Percentiles rank a stretch among this genome's conserved stretches.
These are phyloP conservation scores for Setaria italica DNA, from an alignment of 202 grass and related monocot genomes.

Conservation along the genomic window DNA sequence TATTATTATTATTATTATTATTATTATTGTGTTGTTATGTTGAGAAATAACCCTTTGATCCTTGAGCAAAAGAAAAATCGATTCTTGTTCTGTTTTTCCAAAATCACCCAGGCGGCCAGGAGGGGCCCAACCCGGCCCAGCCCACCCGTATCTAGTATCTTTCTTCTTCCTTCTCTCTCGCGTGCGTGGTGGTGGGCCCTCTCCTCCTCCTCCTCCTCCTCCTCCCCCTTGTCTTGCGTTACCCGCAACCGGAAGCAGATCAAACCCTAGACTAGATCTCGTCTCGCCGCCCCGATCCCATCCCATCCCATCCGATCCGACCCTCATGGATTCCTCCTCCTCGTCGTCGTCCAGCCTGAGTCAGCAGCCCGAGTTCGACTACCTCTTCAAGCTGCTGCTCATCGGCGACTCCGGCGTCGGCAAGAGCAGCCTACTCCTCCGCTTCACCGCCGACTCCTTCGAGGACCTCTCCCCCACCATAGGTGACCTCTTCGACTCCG, in stretches of 20 bases:
- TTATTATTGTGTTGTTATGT: too few species aligned
- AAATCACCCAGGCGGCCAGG: too few species aligned
- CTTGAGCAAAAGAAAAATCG: too few species aligned
- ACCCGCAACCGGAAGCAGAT: slow-evolving; percentile 9
- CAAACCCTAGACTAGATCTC: slow-evolving; percentile 55
- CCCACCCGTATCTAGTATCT: too few species aligned
- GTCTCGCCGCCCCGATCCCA: background rate
- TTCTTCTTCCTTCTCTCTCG: too few species aligned
- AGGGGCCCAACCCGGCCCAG: too few species aligned
- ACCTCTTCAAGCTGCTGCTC: slow-evolving; percentile 89
- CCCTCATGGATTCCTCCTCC: slow-evolving; percentile 68
- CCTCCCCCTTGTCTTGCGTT: background rate
- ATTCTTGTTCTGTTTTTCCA: too few species aligned
- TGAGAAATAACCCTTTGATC: too few species aligned
- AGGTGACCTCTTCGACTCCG: slow-evolving; percentile 43
- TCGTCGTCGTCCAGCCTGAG: slow-evolving; percentile 53
- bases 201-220: too few species aligned
- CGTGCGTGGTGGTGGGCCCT: too few species aligned
- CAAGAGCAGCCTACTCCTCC: slow-evolving; percentile 94
- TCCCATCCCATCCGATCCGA: background rate
- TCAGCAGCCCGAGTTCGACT: slow-evolving; percentile 86
- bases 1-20: too few species aligned
- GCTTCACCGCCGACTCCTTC: slow-evolving; percentile 95
- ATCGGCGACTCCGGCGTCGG: slow-evolving; percentile 98
- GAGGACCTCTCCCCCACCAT: slow-evolving; percentile 96